A percentile compares a stretch with the other conserved stretches of the same genome.
Evolutionary conservation across 1,284 basidiomycete species (phyloP).

Genomic region (Marasmius tenuissimus): DNA sequence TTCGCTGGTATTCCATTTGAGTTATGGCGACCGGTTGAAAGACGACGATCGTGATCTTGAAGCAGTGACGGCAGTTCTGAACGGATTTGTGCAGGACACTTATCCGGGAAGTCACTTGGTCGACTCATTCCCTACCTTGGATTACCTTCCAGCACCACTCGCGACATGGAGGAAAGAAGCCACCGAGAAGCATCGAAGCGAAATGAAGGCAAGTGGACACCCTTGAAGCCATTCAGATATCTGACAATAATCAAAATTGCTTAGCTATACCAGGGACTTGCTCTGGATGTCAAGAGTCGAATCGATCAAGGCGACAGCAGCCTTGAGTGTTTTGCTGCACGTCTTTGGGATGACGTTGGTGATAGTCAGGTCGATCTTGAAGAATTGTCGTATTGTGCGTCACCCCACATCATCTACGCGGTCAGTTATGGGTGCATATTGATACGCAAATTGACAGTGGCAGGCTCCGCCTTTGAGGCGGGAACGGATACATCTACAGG

Average conservation of each 20-base stretch:
- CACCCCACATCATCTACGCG: too few species aligned
- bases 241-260: background rate
- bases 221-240: background rate
- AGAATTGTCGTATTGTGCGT: conserved; percentile 14
- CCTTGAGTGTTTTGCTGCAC: conserved; percentile 23
- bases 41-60: conserved; percentile 24
- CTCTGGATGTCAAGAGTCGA: conserved; percentile 19
- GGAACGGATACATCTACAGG: too few species aligned
- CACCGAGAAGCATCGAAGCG: conserved; percentile 17
- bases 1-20: conserved; percentile 23
- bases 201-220: conserved; percentile 20
- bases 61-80: conserved; percentile 18
- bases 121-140: conserved; percentile 27
- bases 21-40: conserved; percentile 20
- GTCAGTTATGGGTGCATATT: too few species aligned
- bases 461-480: too few species aligned
- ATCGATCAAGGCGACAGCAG: conserved; percentile 17
- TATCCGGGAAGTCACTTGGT: conserved; percentile 28
- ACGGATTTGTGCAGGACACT: conserved; percentile 20
- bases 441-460: too few species aligned
- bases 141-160: conserved; percentile 24
- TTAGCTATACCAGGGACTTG: conserved; percentile 22
- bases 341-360: conserved; percentile 16
- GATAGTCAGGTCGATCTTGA: conserved; percentile 7
- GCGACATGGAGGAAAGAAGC: conserved; percentile 26